Conservation (phyloP, 345 rosid genomes). For the Citrus sp. region DNA sequence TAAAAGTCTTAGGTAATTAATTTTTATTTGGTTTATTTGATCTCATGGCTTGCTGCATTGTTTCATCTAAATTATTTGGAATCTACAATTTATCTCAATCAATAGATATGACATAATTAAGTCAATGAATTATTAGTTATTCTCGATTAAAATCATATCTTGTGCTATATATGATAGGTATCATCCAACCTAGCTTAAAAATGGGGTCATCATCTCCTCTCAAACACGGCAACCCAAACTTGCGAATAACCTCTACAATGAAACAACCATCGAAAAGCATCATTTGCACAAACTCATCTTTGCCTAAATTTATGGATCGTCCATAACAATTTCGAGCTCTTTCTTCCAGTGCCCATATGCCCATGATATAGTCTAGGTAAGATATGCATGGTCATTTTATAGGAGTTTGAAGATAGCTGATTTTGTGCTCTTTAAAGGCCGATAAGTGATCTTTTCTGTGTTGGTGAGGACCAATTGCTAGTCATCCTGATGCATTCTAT, state of each 20-base stretch:
- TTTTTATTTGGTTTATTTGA: neutral
- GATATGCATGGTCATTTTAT: neutral
- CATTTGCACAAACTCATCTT: constrained; percentile 25
- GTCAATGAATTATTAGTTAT: neutral
- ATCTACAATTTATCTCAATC: too few relatives aligned
- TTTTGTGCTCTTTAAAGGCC: constrained; percentile 15
- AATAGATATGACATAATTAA: too few relatives aligned
- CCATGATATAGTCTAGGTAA: neutral
- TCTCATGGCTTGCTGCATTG: neutral
- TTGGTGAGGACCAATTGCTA: constrained; percentile 24
- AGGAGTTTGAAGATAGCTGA: neutral
- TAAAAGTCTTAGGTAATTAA: neutral
- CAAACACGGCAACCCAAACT: neutral
- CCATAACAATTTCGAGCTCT: constrained; percentile 24
- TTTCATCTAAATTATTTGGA: too few relatives aligned
- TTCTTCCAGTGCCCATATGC: neutral
- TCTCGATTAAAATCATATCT: constrained; percentile 7
- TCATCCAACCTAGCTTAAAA: neutral
- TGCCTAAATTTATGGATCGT: neutral
- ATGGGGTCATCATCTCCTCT: neutral
- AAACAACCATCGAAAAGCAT: constrained; percentile 28
- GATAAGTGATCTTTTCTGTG: neutral
- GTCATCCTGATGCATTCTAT: constrained; percentile 2
- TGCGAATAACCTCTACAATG: constrained; percentile 8
- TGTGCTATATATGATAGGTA: neutral